A percentile compares a stretch with the other conserved stretches of the same genome.
phyloP scores from a whole-genome alignment of 805 yeast genomes.

The Zygosaccharomyces rouxii region DNA sequence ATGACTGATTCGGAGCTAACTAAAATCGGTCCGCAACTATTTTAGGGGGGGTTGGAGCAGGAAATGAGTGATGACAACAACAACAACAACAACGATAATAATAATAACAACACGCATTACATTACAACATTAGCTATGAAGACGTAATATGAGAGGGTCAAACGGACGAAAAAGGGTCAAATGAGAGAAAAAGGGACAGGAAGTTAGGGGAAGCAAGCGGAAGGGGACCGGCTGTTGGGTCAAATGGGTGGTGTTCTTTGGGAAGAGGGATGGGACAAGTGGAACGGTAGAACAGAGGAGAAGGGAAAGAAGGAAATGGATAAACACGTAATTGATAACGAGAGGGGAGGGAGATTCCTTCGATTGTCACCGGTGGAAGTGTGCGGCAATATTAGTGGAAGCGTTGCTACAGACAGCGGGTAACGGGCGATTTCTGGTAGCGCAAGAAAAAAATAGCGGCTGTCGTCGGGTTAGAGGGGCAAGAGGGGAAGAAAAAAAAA shows the following conservation, averaged over 20 bases:
- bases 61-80: slow-evolving; percentile 2
- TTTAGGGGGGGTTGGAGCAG: background rate
- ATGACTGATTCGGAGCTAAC: background rate
- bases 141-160: background rate
- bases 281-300: background rate
- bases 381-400: background rate
- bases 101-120: background rate
- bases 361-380: background rate
- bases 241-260: background rate
- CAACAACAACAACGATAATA: background rate
- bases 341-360: background rate
- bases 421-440: too few species aligned
- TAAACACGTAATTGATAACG: background rate
- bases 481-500: background rate
- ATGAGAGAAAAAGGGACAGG: background rate
- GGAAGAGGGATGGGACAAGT: background rate
- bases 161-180: background rate
- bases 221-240: background rate
- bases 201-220: background rate
- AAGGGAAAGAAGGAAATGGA: background rate
- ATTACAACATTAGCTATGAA: background rate
- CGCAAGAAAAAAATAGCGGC: too few species aligned
- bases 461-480: background rate
- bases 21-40: slow-evolving; percentile 1
- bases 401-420: background rate